A percentile compares a stretch with the other conserved stretches of the same genome.
phyloP scores from a whole-genome alignment of 2,329 filamentous ascomycete genomes.

The Phyllachora maydis region DNA sequence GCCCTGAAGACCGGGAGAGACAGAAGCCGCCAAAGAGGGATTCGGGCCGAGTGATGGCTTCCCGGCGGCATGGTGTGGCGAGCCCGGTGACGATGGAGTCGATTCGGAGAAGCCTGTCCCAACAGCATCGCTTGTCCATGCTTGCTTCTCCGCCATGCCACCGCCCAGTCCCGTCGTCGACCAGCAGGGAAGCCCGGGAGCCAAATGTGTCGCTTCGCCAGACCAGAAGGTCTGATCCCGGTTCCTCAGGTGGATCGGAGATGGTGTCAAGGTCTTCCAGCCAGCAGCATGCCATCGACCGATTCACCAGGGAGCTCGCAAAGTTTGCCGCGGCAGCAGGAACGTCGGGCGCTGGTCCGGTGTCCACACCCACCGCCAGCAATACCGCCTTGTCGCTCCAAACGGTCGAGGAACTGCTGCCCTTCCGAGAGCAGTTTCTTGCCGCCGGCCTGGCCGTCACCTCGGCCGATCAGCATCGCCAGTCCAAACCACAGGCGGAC shows the following conservation, averaged over 20 bases:
- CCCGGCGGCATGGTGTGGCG: no score
- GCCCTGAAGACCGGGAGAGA: no score
- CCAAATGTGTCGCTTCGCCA: no score
- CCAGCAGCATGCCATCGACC: conserved; percentile 18
- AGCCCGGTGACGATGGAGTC: conserved; percentile 21
- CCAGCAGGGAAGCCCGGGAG: no score
- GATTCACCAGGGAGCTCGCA: conserved; percentile 18
- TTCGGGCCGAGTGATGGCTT: no score
- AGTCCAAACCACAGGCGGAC: neutral
- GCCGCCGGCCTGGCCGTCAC: conserved; percentile 34
- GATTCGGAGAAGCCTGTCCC: conserved; percentile 20
- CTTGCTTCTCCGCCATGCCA: conserved; percentile 7
- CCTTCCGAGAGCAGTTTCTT: conserved; percentile 29
- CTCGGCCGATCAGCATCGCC: conserved; percentile 20
- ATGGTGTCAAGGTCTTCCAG: conserved; percentile 19
- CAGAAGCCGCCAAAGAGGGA: no score
- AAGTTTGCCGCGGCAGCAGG: conserved; percentile 17
- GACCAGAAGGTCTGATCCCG: no score
- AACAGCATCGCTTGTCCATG: conserved; percentile 20
- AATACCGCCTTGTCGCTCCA: conserved; percentile 21
- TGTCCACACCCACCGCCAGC: conserved; percentile 17
- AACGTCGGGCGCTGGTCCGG: conserved; percentile 14
- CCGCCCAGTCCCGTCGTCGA: no score
- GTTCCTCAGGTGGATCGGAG: no score
- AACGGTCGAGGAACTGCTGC: conserved; percentile 30